These are phyloP conservation scores for Huntiella moniliformis DNA, from an alignment of 2,329 filamentous ascomycete species.

Conservation along the genomic window DNA sequence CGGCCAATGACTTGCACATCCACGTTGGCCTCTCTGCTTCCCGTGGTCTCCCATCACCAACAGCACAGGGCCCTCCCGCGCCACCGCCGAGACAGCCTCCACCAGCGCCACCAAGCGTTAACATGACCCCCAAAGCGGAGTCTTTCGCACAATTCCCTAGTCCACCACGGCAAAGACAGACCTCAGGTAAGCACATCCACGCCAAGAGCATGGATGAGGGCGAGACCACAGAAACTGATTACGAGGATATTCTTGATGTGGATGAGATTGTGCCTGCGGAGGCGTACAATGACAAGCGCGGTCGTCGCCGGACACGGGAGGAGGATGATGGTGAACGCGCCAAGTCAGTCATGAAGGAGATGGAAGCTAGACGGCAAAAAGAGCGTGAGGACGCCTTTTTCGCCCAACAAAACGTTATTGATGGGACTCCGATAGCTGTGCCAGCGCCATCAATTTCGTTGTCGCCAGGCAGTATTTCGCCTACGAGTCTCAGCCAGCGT, in stretches of 20 bases:
- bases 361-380: slow-evolving; percentile 57
- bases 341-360: slow-evolving; percentile 43
- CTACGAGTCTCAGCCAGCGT: slow-evolving; percentile 21
- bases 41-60: slow-evolving; percentile 23
- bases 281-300: slow-evolving; percentile 32
- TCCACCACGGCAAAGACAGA: slow-evolving; percentile 44
- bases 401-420: slow-evolving; percentile 4
- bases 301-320: slow-evolving; percentile 66
- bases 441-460: slow-evolving; percentile 9
- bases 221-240: slow-evolving; percentile 58
- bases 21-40: slow-evolving; percentile 36
- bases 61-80: slow-evolving; percentile 30
- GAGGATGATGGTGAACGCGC: slow-evolving; percentile 72
- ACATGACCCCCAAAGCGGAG: slow-evolving; percentile 25
- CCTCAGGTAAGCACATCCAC: not conserved
- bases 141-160: slow-evolving; percentile 33
- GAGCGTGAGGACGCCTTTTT: slow-evolving; percentile 27
- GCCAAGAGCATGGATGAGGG: slow-evolving; percentile 25
- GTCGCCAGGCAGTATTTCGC: slow-evolving; percentile 15
- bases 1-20: slow-evolving; percentile 29
- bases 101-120: slow-evolving; percentile 18
- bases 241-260: slow-evolving; percentile 58
- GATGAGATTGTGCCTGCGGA: slow-evolving; percentile 34
- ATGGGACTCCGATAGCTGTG: slow-evolving; percentile 2
- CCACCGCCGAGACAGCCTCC: slow-evolving; percentile 34